These are phyloP conservation scores for Chlamydomonas sphaeroides DNA, from an alignment of 139 green algal genomes.

Conservation along the genomic window DNA sequence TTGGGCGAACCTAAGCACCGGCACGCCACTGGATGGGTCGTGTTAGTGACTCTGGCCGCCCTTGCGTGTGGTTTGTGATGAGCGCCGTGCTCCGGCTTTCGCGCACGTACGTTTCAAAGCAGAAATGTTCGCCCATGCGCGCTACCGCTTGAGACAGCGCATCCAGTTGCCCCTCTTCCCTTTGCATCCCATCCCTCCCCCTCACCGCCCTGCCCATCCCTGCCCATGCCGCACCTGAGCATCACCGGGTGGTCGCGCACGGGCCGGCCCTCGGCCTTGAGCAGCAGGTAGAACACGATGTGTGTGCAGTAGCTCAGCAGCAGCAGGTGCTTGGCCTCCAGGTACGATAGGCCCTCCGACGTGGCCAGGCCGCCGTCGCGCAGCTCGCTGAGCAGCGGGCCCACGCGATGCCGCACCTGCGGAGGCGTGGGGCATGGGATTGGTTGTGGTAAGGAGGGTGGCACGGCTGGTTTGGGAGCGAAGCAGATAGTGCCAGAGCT, in stretches of 20 bases:
- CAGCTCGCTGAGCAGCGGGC: constrained; percentile 81
- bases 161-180: no score
- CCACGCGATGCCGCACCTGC: constrained; percentile 58
- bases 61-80: background rate
- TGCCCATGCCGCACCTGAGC: constrained; percentile 44
- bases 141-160: no score
- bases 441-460: background rate
- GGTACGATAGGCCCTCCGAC: constrained; percentile 88
- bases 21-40: constrained; percentile 12
- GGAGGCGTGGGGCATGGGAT: background rate
- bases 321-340: constrained; percentile 98
- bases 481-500: no score
- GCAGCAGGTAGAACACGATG: constrained; percentile 96
- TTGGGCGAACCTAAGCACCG: constrained; percentile 35
- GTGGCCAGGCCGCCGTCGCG: constrained; percentile 78
- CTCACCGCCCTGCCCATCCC: background rate
- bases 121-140: no score
- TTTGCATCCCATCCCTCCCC: background rate
- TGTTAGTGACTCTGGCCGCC: constrained; percentile 39
- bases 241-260: constrained; percentile 96
- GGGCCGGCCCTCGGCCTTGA: constrained; percentile 92
- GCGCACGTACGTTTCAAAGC: no score
- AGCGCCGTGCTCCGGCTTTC: no score
- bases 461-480: no score
- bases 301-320: constrained; percentile 91